Evolutionary conservation across 768 basidiomycete genomes (phyloP), one percentile per base, ranked within the genome.

Genomic region (Termitomyces sp.): DNA sequence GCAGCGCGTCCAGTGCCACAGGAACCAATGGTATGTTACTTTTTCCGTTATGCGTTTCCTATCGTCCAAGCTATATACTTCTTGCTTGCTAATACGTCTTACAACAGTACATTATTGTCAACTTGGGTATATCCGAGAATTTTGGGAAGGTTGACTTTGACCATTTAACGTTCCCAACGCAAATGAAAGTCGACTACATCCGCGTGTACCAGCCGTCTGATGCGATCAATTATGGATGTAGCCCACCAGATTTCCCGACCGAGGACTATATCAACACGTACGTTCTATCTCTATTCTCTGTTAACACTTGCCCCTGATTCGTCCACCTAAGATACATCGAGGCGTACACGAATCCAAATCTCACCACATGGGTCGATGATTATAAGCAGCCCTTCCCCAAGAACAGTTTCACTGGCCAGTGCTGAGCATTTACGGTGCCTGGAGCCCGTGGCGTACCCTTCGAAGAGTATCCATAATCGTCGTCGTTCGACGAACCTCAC

Each of bases 101-200:
- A 21, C 28, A 34, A 46, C 41, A 92, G 90, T 92, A 93, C 64
- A 71, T 97, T 60, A 83, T 96, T 58, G 73, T 79, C 60, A 93
- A 94, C 68, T 71, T 93, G 60, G 93, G 92, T 54, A 83, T 96
- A 68, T 93, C 91, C 7, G 70, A 73, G 57, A 88, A 83, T 67
- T 97, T 97, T 63, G 86, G 84, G 11, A 60, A 70, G 5, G 81
- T 93, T 28, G 85, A 96, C 68, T 78, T 89, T 50, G 68, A 73
- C 3, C 71, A 85, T 56, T 74, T 95, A 14, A 72, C 75, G 6
- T 92, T 90, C 72, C 92, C 93, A n/a, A 67, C 69, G 2, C 69
- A 68, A 42, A 72, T 79, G 75, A 64, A 62, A 45, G 65, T 81
- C 14, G 78, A 79, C 60, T 79, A 78, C 57, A 70, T 79, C 57